Percentiles rank a stretch among this genome's conserved stretches.
Conservation (phyloP, 345 rosid species). For the Syzygium jambos region DNA sequence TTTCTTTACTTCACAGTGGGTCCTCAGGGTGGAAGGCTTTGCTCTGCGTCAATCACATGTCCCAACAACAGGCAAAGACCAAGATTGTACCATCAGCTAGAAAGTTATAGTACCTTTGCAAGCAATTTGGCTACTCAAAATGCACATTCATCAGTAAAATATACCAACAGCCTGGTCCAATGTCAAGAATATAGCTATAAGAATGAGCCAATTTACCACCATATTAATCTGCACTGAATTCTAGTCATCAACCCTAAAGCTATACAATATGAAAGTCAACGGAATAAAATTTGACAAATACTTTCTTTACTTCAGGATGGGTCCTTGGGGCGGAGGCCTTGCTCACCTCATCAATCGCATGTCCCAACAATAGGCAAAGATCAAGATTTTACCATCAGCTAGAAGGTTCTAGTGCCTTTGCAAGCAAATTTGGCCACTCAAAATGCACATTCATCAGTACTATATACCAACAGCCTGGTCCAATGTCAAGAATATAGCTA, state of each 20-base stretch:
- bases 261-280: neutral
- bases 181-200: neutral
- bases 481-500: neutral
- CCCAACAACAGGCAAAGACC: neutral
- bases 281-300: neutral
- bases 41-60: neutral
- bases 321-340: neutral
- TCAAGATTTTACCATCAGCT: neutral
- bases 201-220: neutral
- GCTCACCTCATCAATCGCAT: neutral
- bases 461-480: neutral
- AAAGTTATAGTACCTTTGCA: neutral
- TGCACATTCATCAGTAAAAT: neutral
- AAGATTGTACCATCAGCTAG: neutral
- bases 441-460: neutral
- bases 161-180: neutral
- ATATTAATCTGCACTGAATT: neutral
- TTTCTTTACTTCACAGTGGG: neutral
- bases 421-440: neutral
- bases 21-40: neutral
- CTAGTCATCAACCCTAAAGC: neutral
- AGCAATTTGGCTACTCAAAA: neutral
- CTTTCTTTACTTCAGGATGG: neutral
- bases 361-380: neutral
- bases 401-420: neutral